Evolutionary conservation across 331 rosid species (phyloP).

Genomic region (Ulmus americana): DNA sequence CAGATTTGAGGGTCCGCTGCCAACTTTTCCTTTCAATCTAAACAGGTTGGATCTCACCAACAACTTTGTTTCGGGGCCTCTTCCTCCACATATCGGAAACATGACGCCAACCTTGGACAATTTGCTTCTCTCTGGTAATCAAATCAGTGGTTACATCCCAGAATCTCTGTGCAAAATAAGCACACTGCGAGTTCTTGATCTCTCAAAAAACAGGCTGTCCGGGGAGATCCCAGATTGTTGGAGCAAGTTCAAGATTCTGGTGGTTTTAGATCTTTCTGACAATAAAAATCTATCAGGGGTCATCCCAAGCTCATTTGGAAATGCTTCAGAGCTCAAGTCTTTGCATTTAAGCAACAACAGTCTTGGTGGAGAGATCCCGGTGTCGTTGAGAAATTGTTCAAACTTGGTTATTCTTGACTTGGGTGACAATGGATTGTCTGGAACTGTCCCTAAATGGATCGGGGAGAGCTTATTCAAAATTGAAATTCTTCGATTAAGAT

Average conservation of each 20-base stretch:
- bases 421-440: constrained; percentile 19
- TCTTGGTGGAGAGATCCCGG: constrained; percentile 13
- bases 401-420: constrained; percentile 10
- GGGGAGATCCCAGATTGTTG: constrained; percentile 20
- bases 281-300: constrained; percentile 14
- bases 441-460: constrained; percentile 18
- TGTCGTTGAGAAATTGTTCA: neutral
- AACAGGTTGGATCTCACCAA: constrained; percentile 23
- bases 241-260: constrained; percentile 3
- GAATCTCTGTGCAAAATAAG: constrained; percentile 3
- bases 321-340: neutral
- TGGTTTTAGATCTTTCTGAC: constrained; percentile 14
- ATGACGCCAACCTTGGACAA: constrained; percentile 24
- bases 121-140: constrained; percentile 26
- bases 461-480: neutral
- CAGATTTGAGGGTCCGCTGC: constrained; percentile 19
- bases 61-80: constrained; percentile 21
- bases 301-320: constrained; percentile 18
- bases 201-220: constrained; percentile 17
- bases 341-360: constrained; percentile 20
- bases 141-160: constrained; percentile 23
- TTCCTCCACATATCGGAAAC: constrained; percentile 19
- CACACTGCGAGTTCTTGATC: neutral
- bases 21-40: constrained; percentile 17
- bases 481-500: constrained; percentile 19